These are phyloP conservation scores for Castanospermum australe DNA, from an alignment of 306 rosid species.

Conservation along the genomic window DNA sequence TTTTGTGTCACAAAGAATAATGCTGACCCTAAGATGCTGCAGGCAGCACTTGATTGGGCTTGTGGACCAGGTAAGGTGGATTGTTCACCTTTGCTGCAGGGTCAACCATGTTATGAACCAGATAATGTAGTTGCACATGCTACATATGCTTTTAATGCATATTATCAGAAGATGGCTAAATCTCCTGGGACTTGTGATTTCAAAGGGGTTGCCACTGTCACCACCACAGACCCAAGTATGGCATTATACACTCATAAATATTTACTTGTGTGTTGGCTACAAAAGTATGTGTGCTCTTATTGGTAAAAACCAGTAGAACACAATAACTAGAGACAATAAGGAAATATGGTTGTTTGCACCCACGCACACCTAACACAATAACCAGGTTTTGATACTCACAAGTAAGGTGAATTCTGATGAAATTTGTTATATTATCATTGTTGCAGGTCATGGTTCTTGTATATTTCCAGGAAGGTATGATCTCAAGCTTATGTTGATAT, in stretches of 20 bases:
- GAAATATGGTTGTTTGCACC: neutral
- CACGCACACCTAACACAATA: neutral
- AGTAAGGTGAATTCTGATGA: neutral
- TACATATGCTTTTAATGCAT: constrained; percentile 86
- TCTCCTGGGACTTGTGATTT: constrained; percentile 87
- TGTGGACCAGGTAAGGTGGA: constrained; percentile 97
- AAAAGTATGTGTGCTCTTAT: neutral
- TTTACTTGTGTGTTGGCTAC: neutral
- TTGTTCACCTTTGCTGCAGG: constrained; percentile 81
- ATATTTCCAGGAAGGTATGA: constrained; percentile 78
- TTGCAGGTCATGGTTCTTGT: constrained; percentile 81
- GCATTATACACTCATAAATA: neutral
- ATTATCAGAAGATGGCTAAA: constrained; percentile 81
- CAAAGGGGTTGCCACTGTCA: constrained; percentile 84
- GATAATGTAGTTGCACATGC: constrained; percentile 74
- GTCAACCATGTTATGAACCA: constrained; percentile 79
- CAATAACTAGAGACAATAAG: neutral
- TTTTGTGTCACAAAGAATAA: constrained; percentile 81
- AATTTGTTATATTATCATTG: neutral
- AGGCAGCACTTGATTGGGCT: constrained; percentile 96
- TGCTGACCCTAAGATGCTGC: constrained; percentile 77
- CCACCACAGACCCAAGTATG: constrained; percentile 90
- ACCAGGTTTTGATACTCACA: neutral
- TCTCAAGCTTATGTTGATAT: neutral
- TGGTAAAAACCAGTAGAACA: neutral